Conservation (phyloP, 2,329 filamentous ascomycete genomes). For the Sarocladium brachiariae region DNA sequence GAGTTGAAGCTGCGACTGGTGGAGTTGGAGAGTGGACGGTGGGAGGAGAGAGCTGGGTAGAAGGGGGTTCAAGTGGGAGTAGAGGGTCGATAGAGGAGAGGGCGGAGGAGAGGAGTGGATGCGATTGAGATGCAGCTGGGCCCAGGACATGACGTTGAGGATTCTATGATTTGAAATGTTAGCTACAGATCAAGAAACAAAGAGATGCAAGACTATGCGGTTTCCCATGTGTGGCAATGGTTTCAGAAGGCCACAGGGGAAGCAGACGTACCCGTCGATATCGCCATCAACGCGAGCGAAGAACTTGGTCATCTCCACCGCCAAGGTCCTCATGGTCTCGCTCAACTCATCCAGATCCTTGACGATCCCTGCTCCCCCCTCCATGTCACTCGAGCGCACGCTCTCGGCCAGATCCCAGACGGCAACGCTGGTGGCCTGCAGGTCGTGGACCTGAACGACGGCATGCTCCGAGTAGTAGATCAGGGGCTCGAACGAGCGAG, state of each 20-base stretch:
- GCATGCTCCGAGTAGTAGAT: slow-evolving; percentile 94
- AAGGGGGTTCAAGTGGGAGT: slow-evolving; percentile 81
- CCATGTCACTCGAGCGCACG: slow-evolving; percentile 84
- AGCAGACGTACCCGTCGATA: slow-evolving; percentile 63
- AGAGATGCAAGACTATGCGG: neutral
- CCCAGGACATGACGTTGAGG: slow-evolving; percentile 94
- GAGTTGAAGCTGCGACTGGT: slow-evolving; percentile 71
- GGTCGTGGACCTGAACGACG: slow-evolving; percentile 73
- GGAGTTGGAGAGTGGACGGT: slow-evolving; percentile 59
- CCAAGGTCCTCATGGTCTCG: slow-evolving; percentile 76
- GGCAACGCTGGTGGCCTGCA: slow-evolving; percentile 86
- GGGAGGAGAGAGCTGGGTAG: slow-evolving; percentile 51
- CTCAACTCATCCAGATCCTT: slow-evolving; percentile 78
- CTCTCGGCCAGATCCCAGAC: slow-evolving; percentile 94
- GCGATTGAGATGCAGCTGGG: slow-evolving; percentile 72
- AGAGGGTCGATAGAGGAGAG: slow-evolving; percentile 55
- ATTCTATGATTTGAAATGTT: slow-evolving; percentile 47
- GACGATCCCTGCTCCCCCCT: slow-evolving; percentile 79
- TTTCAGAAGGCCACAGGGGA: slow-evolving; percentile 3
- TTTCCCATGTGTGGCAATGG: neutral
- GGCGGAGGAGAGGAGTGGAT: slow-evolving; percentile 56
- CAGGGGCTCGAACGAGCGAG: slow-evolving; percentile 85
- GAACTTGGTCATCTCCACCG: slow-evolving; percentile 81
- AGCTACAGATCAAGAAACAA: no score
- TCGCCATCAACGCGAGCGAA: slow-evolving; percentile 91